Conservation (phyloP, 2,329 filamentous ascomycete species). For the Scedosporium aurantiacum region DNA sequence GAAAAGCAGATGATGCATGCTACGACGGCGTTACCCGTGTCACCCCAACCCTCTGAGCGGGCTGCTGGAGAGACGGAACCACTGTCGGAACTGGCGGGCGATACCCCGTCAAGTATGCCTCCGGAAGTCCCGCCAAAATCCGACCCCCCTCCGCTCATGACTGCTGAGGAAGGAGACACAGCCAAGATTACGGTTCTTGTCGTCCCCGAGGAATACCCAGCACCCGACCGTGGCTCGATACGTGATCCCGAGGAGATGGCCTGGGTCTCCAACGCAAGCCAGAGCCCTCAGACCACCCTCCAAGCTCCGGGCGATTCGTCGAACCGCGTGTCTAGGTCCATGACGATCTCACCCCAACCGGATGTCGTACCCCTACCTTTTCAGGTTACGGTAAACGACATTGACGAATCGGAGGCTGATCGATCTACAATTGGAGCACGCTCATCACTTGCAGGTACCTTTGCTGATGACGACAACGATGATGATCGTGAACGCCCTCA, state of each 20-base stretch:
- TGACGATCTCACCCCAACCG: constrained; percentile 32
- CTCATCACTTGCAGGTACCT: constrained; percentile 61
- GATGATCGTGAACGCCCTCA: constrained; percentile 12
- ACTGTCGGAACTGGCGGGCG: background rate
- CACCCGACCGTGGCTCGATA: constrained; percentile 7
- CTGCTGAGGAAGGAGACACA: constrained; percentile 27
- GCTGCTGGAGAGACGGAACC: background rate
- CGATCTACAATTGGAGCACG: constrained; percentile 30
- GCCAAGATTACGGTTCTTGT: constrained; percentile 43
- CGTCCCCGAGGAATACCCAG: constrained; percentile 34
- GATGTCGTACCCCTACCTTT: constrained; percentile 57
- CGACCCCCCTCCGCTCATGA: constrained; percentile 26
- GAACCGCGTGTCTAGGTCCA: constrained; percentile 7
- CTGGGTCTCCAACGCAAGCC: background rate
- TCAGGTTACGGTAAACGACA: constrained; percentile 37
- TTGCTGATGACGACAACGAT: constrained; percentile 42
- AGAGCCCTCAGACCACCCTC: background rate
- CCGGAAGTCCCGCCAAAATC: background rate
- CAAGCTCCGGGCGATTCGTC: background rate
- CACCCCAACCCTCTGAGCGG: background rate
- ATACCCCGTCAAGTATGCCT: background rate
- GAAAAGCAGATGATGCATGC: background rate
- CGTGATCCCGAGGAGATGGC: constrained; percentile 9
- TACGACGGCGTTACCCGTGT: background rate
- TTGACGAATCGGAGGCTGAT: constrained; percentile 16